Evolutionary conservation across 2,329 filamentous ascomycete genomes (phyloP).

Genomic region (Aspergillus luchuensis): DNA sequence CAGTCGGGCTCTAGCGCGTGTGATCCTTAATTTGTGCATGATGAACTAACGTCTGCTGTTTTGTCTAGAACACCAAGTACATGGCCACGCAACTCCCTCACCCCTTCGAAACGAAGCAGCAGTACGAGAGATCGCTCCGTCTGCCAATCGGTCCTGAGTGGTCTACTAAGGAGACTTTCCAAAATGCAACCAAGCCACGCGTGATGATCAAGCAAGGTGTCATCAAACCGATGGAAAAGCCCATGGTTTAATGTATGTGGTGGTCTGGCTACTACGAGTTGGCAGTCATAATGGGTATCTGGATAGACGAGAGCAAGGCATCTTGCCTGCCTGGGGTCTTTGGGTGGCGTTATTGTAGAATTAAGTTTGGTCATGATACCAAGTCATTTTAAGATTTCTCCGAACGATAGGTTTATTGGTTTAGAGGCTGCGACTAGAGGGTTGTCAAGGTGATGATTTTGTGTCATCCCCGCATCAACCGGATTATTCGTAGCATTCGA

Average conservation of each 20-base stretch:
- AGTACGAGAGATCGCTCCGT: slow-evolving; percentile 87
- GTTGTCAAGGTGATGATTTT: not conserved
- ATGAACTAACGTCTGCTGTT: slow-evolving; percentile 20
- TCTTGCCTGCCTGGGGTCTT: not conserved
- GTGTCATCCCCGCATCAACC: slow-evolving; percentile 1
- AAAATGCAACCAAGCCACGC: slow-evolving; percentile 83
- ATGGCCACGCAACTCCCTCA: slow-evolving; percentile 81
- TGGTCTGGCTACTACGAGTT: slow-evolving; percentile 8
- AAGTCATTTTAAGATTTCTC: slow-evolving; percentile 8
- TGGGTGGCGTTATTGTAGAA: not conserved
- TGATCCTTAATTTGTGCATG: not conserved
- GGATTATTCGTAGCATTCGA: not conserved
- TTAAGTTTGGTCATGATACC: slow-evolving; percentile 14
- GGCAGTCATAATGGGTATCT: slow-evolving; percentile 8
- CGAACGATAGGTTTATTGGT: not conserved
- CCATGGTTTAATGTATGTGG: slow-evolving; percentile 51
- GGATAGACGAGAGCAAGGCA: not conserved
- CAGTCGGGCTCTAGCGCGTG: not conserved
- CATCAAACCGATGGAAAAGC: slow-evolving; percentile 84
- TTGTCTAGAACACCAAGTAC: slow-evolving; percentile 74
- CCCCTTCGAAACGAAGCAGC: slow-evolving; percentile 80
- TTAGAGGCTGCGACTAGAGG: not conserved
- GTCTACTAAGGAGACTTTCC: slow-evolving; percentile 94
- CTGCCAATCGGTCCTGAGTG: slow-evolving; percentile 91
- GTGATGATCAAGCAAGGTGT: slow-evolving; percentile 89